Base-by-base conservation (phyloP, 140 eudicot species). In the Anethum foeniculum region DNA sequence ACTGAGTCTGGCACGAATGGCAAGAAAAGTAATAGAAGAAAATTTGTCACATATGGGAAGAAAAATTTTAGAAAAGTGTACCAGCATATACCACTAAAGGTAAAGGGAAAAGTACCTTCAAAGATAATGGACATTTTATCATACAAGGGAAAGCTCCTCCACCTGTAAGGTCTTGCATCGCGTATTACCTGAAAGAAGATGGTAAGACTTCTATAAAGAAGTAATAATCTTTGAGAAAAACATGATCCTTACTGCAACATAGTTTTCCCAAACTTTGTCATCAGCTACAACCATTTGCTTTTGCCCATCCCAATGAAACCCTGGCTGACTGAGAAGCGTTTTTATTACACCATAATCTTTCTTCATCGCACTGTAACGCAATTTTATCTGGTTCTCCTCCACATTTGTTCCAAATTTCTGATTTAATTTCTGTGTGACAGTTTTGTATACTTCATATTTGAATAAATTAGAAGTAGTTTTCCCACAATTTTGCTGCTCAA, bases 221-320 rank as follows among this genome's bases (percentile, higher is more conserved):
- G 75, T 32, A 34, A 72, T 36, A 39, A 72, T 19, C 28, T 41
- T 5, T n/a, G 49, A 74, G 14, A 36, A 5, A 12, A 43, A 25
- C 28, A 7, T 74, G 78, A 74, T 12, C 48, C 78, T 44, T 74
- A 74, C 78, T 10, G 78, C 54, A 74, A 30, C 47, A 74, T 44
- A 74, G 27, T 74, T 74, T 11, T 43, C 78, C 78, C 78, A 74
- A 43, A 74, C 78, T 74, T 74, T 74, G 49, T 74, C 78, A 44
- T 74, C 78, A 23, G 78, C 78, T 43, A 41, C 78, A 11, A 74
- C 78, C 56, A 74, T 74, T 44, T 44, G 56, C 21, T 28, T 74
- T 1, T 43, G 28, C 19, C 0, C 56, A 74, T 74, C 78, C 78
- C 78, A 74, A 4, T n/a, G 78, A 25, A 74, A 74, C 78, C 78